Conservation (phyloP, 2,329 filamentous ascomycete genomes). For the Calonectria honghensis region DNA sequence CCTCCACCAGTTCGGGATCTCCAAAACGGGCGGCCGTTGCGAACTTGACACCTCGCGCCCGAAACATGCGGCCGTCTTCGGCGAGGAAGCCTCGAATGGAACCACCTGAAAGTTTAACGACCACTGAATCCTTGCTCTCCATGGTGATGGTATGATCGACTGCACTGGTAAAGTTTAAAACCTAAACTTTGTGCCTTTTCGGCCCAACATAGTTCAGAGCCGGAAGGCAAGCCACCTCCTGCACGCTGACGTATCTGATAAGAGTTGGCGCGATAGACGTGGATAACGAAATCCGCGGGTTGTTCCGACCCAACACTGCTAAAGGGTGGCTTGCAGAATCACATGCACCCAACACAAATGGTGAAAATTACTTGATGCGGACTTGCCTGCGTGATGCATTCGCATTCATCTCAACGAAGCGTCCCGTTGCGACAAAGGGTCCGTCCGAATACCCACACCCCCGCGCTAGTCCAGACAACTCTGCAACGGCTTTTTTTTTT, state of each 20-base stretch:
- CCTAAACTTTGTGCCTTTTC: background rate
- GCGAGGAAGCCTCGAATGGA: background rate
- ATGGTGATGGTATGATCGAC: background rate
- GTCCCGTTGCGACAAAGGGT: background rate
- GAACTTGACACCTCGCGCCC: background rate
- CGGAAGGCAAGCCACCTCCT: background rate
- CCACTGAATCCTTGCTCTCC: background rate
- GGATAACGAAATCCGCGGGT: background rate
- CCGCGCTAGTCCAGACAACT: background rate
- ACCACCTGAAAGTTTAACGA: background rate
- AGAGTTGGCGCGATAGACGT: background rate
- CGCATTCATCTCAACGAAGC: background rate
- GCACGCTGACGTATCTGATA: background rate
- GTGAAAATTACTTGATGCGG: background rate
- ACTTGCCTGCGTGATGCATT: background rate
- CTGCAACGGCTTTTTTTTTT: background rate
- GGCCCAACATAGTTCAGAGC: background rate
- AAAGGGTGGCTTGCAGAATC: background rate
- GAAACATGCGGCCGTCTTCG: background rate
- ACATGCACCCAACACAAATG: background rate
- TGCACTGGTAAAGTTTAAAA: background rate
- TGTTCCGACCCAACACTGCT: background rate
- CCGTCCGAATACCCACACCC: background rate
- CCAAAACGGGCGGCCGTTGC: background rate
- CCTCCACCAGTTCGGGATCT: background rate